Percentiles rank a stretch among this genome's conserved stretches.
These are phyloP conservation scores for Malus sylvestris DNA, from an alignment of 306 rosid species.

Conservation along the genomic window DNA sequence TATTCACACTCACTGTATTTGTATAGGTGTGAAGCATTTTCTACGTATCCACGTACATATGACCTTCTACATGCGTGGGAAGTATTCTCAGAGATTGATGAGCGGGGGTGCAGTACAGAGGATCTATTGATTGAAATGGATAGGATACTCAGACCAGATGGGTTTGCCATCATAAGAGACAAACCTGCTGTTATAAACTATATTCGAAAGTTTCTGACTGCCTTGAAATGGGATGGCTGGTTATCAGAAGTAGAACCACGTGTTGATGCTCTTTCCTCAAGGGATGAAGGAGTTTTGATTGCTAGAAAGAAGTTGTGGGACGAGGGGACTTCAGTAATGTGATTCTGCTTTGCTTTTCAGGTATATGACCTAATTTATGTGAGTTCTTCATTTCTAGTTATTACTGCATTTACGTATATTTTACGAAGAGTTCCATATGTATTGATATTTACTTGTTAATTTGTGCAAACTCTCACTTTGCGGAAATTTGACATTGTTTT, in stretches of 20 bases:
- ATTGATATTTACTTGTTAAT: background rate
- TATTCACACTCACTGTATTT: background rate
- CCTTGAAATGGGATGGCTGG: slow-evolving; percentile 59
- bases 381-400: too few species aligned
- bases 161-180: slow-evolving; percentile 59
- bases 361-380: slow-evolving; percentile 4
- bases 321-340: slow-evolving; percentile 7
- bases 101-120: slow-evolving; percentile 42
- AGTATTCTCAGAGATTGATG: slow-evolving; percentile 43
- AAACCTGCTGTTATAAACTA: slow-evolving; percentile 38
- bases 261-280: slow-evolving; percentile 38
- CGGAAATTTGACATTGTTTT: background rate
- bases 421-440: background rate
- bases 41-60: slow-evolving; percentile 59
- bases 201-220: slow-evolving; percentile 35
- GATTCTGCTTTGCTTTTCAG: slow-evolving; percentile 16
- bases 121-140: slow-evolving; percentile 59
- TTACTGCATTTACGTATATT: too few species aligned
- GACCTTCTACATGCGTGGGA: slow-evolving; percentile 63
- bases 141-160: slow-evolving; percentile 49
- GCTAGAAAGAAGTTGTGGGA: slow-evolving; percentile 51
- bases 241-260: slow-evolving; percentile 50
- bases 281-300: slow-evolving; percentile 52
- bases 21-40: slow-evolving; percentile 61
- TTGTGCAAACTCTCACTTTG: background rate